Conservation (phyloP, 2,329 filamentous ascomycete genomes). For the Microcyclospora tardicrescens region DNA sequence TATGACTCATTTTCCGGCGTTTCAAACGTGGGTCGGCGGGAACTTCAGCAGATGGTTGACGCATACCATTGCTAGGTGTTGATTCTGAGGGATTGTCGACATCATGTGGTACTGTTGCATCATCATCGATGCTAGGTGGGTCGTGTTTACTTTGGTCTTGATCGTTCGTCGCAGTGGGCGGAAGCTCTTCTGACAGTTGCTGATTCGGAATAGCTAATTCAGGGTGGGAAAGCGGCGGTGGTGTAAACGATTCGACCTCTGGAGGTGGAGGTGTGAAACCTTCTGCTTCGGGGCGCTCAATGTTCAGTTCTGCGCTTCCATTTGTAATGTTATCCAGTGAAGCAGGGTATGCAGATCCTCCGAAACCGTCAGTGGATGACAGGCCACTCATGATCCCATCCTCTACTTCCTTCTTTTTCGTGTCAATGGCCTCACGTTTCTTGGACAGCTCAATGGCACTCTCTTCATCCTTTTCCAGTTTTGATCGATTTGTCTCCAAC, state of each 20-base stretch:
- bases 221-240: constrained; percentile 27
- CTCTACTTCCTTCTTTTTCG: constrained; percentile 79
- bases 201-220: neutral
- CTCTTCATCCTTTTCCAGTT: constrained; percentile 56
- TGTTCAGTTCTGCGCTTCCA: constrained; percentile 5
- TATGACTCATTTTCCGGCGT: constrained; percentile 23
- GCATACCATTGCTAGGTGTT: constrained; percentile 5
- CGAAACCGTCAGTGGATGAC: constrained; percentile 29
- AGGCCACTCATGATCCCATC: constrained; percentile 79
- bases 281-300: constrained; percentile 27
- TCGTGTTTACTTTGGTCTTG: constrained; percentile 17
- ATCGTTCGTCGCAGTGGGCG: constrained; percentile 29
- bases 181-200: constrained; percentile 9
- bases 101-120: constrained; percentile 5
- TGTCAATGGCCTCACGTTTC: constrained; percentile 61
- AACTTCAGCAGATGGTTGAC: constrained; percentile 15
- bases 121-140: constrained; percentile 17
- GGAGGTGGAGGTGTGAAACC: constrained; percentile 55
- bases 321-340: constrained; percentile 7
- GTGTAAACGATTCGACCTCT: constrained; percentile 74
- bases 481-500: constrained; percentile 57
- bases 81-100: constrained; percentile 3
- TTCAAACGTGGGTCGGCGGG: constrained; percentile 23
- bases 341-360: neutral
- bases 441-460: constrained; percentile 50